Base-by-base conservation (phyloP, 2,329 filamentous ascomycete species). In the Drechslera avenae region DNA sequence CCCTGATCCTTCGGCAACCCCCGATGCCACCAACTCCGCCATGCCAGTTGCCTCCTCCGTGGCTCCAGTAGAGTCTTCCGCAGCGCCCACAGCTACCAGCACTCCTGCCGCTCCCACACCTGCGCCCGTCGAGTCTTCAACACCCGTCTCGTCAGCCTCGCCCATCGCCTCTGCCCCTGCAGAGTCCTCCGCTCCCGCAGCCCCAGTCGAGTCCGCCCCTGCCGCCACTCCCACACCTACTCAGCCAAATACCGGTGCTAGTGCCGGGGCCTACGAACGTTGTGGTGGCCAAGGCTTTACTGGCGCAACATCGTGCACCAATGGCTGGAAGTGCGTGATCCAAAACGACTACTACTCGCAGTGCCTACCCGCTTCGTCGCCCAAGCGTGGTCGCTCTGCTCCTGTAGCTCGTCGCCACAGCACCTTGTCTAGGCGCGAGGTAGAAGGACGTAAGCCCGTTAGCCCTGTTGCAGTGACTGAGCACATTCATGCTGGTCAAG, bases 241-340 rank as follows among this genome's bases (percentile, higher is more conserved):
- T 17, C 28, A n/a, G 3, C 41, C 47, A 5, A 16, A 34, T 12
- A 13, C 31, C 2, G 42, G 41, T 12, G 19, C 54, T 12, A 12
- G 34, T 13, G 30, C 50, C 12, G 40, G 50, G 9, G 42, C 53
- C 9, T 79, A 75, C 60, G 71, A 69, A 2, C 76, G 77, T 53
- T 79, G 78, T 57, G 78, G 77, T 52, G 78, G 78, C 17, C 59
- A 54, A 4, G 71, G 68, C 35, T 78, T 62, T 50, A 73, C 59
- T 4, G 78, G 78, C 7, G 40, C 73, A 0, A 75, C 70, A 0
- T 42, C 60, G n/a, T 80, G 78, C 39, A 64, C 68, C 1, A 26
- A 59, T 14, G 76, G 76, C n/a, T 64, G 58, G 40, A 63, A 62
- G 5, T 80, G 77, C 67, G 64, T 65, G 12, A 56, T 57, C 4